Evolutionary conservation across 2,329 filamentous ascomycete species (phyloP).

Genomic region (Trichophyton equinum): DNA sequence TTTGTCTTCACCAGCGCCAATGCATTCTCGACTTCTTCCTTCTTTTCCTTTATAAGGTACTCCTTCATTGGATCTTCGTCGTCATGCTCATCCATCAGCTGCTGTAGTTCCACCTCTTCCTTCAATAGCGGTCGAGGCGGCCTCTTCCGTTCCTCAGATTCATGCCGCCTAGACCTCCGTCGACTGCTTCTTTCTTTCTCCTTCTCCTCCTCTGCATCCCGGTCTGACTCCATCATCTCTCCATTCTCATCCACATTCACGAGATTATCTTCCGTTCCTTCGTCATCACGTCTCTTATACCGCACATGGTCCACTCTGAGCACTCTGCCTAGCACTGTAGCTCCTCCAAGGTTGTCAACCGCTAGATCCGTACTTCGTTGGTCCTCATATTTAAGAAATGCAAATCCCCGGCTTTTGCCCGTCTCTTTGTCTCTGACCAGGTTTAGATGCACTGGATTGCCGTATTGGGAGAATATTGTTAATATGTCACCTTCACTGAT

Average conservation of each 20-base stretch:
- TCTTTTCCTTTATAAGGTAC: slow-evolving; percentile 81
- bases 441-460: slow-evolving; percentile 87
- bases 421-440: slow-evolving; percentile 90
- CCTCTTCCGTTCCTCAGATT: slow-evolving; percentile 13
- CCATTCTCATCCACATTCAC: slow-evolving; percentile 30
- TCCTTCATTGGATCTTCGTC: slow-evolving; percentile 97
- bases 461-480: slow-evolving; percentile 93
- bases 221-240: slow-evolving; percentile 19
- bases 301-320: slow-evolving; percentile 84
- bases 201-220: slow-evolving; percentile 21
- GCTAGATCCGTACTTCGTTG: slow-evolving; percentile 91
- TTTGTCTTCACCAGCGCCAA: slow-evolving; percentile 28
- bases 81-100: slow-evolving; percentile 66
- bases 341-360: slow-evolving; percentile 87
- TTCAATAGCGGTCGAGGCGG: slow-evolving; percentile 52
- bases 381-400: slow-evolving; percentile 96
- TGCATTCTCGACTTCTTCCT: slow-evolving; percentile 68
- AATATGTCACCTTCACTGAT: slow-evolving; percentile 91
- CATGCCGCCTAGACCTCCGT: slow-evolving; percentile 15
- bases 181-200: slow-evolving; percentile 19
- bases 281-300: slow-evolving; percentile 76
- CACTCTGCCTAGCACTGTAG: slow-evolving; percentile 65
- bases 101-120: slow-evolving; percentile 68
- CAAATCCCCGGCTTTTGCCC: slow-evolving; percentile 87
- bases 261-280: slow-evolving; percentile 40